Evolutionary conservation across 2,329 filamentous ascomycete genomes (phyloP), one percentile per base, ranked within the genome.

Genomic region (Biscogniauxia mediterranea): DNA sequence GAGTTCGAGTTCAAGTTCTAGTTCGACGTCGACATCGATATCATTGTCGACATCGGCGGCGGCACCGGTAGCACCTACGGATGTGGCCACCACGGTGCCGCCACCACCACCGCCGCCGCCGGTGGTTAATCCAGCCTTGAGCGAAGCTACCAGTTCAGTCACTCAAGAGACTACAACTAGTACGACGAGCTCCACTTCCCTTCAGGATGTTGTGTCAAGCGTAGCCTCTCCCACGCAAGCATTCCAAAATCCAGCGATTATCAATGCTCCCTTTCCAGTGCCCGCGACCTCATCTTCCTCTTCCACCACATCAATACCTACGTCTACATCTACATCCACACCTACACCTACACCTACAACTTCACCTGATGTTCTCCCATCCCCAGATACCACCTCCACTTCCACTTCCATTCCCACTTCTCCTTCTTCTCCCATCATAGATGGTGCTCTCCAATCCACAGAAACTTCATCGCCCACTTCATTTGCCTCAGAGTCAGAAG

Each of bases 171-270:
- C 63, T 65, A 62, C 66, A 57, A 68, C 71, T 62, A 78, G 75
- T 77, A 78, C 76, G 74, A 74, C 74, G 66, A 77, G 68, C 63
- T 64, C 67, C 66, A 60, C 59, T 66, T 72, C 67, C 63, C 72
- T 70, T 66, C 61, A 61, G 61, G 65, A 61, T 64, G 66, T 60
- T 57, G 57, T 62, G 60, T 58, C 61, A 59, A 66, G 57, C 66
- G 59, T 63, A 63, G 60, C 62, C 57, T 46, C 63, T 61, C 20
- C 59, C 58, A 61, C 63, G 61, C 58, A 63, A 54, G 58, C 64
- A 28, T 52, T 52, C 49, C 19, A 26, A 62, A 65, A 8, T 65
- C 68, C 57, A 61, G 65, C 5, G 60, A 64, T 20, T 54, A 66
- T 52, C 64, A 62, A 25, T 46, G 68, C 9, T 50, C 21, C 54